Evolutionary conservation across 306 rosid genomes (phyloP).

Genomic region (Ziziphus jujuba): DNA sequence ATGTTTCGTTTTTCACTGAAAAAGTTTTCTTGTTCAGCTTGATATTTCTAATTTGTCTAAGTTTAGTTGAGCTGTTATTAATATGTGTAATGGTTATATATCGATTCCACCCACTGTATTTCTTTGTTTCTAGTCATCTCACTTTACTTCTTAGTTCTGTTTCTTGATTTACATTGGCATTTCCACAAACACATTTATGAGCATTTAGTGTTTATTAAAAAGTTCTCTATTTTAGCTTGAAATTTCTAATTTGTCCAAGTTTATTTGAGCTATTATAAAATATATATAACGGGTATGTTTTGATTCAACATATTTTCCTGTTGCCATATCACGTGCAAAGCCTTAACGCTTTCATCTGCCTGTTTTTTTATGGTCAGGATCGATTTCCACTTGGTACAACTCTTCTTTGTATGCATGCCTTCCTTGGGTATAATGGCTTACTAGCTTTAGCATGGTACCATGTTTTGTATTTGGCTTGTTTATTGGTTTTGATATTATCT

Average conservation of each 20-base stretch:
- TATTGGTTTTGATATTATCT: constrained; percentile 9
- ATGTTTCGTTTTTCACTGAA: neutral
- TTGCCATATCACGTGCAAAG: neutral
- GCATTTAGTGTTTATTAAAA: neutral
- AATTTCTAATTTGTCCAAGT: neutral
- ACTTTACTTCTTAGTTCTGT: too few relatives aligned
- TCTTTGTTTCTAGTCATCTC: too few relatives aligned
- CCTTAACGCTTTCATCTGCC: neutral
- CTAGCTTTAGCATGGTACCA: neutral
- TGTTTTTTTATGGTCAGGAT: constrained; percentile 57
- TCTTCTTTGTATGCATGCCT: constrained; percentile 84
- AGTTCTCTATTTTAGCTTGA: neutral
- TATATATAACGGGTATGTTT: too few relatives aligned
- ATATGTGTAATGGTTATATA: too few relatives aligned
- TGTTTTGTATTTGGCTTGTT: constrained; percentile 11
- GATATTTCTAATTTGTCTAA: neutral
- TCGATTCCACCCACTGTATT: too few relatives aligned
- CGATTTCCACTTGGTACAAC: constrained; percentile 88
- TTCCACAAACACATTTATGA: too few relatives aligned
- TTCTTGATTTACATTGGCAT: too few relatives aligned
- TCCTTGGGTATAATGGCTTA: constrained; percentile 60
- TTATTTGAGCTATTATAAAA: neutral
- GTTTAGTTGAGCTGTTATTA: neutral
- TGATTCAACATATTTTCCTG: neutral
- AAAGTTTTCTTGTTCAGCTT: neutral